A percentile compares a stretch with the other conserved stretches of the same genome.
These are phyloP conservation scores for Paxillus ammoniavirescens DNA, from an alignment of 768 basidiomycete genomes.

Conservation along the genomic window DNA sequence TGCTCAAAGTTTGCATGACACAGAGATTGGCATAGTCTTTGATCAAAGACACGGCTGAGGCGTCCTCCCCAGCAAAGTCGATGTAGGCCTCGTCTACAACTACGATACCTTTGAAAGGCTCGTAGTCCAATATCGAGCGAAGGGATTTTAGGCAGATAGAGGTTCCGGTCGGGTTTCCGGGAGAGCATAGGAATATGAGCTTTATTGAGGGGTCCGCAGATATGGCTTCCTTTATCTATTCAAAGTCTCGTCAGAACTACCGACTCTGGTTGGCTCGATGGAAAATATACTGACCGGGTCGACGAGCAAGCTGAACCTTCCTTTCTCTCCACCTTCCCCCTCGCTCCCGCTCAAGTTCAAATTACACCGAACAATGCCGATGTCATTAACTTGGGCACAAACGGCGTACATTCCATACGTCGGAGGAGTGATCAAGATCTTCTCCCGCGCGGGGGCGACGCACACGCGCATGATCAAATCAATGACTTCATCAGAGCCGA, in stretches of 20 bases:
- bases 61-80: slow-evolving; percentile 71
- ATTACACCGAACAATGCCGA: slow-evolving; percentile 75
- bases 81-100: slow-evolving; percentile 98
- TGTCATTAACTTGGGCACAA: slow-evolving; percentile 93
- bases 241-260: slow-evolving; percentile 1
- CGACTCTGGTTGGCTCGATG: neutral
- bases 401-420: slow-evolving; percentile 99
- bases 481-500: slow-evolving; percentile 96
- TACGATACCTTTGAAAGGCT: slow-evolving; percentile 85
- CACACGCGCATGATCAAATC: slow-evolving; percentile 91
- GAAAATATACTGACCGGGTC: slow-evolving; percentile 56
- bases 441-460: slow-evolving; percentile 76
- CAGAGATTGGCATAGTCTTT: slow-evolving; percentile 84
- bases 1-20: slow-evolving; percentile 96
- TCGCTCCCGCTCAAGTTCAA: slow-evolving; percentile 55
- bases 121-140: slow-evolving; percentile 69
- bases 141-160: slow-evolving; percentile 71
- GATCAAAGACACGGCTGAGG: slow-evolving; percentile 69
- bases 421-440: slow-evolving; percentile 86
- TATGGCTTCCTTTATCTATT: slow-evolving; percentile 69
- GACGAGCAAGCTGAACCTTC: slow-evolving; percentile 71
- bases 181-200: slow-evolving; percentile 92
- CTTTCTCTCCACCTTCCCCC: slow-evolving; percentile 73
- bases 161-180: slow-evolving; percentile 96
- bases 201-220: slow-evolving; percentile 77